These are phyloP conservation scores for Eutypa lata DNA, from an alignment of 2,329 filamentous ascomycete genomes.

Conservation along the genomic window DNA sequence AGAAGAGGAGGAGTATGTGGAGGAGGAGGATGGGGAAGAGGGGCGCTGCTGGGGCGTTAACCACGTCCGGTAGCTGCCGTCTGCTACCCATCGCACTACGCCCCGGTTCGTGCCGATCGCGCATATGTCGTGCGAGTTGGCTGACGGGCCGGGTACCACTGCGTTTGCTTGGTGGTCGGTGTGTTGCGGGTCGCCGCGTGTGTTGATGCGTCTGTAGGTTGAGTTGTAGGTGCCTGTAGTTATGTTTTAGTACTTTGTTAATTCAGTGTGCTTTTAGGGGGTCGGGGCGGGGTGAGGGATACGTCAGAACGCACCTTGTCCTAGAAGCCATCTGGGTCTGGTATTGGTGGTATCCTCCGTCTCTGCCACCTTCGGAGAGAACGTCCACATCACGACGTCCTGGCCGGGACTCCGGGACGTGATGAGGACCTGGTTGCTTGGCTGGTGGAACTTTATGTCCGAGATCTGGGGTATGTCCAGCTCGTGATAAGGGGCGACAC, in stretches of 20 bases:
- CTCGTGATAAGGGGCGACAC: conserved; percentile 24
- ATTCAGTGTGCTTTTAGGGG: no score
- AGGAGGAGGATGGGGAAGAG: no score
- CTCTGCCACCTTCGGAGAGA: conserved; percentile 32
- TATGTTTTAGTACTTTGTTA: neutral
- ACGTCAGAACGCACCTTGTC: conserved; percentile 8
- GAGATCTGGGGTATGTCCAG: conserved; percentile 38
- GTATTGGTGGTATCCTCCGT: conserved; percentile 23
- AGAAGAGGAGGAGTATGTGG: no score
- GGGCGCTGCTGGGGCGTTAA: conserved; percentile 28
- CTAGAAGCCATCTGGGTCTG: conserved; percentile 35
- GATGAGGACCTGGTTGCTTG: conserved; percentile 39
- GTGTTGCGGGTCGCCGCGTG: conserved; percentile 13
- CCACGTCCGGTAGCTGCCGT: conserved; percentile 32
- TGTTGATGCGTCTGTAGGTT: conserved; percentile 3
- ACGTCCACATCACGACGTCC: conserved; percentile 33
- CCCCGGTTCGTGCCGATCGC: conserved; percentile 47
- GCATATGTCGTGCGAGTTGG: conserved; percentile 37
- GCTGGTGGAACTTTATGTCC: conserved; percentile 45
- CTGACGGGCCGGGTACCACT: conserved; percentile 35
- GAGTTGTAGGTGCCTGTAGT: conserved; percentile 1
- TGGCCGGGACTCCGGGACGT: conserved; percentile 34
- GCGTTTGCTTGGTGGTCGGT: conserved; percentile 36
- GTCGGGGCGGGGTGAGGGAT: neutral
- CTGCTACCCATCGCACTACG: conserved; percentile 35